These are phyloP conservation scores for Prunus dulcis DNA, from an alignment of 306 rosid species.

Conservation along the genomic window DNA sequence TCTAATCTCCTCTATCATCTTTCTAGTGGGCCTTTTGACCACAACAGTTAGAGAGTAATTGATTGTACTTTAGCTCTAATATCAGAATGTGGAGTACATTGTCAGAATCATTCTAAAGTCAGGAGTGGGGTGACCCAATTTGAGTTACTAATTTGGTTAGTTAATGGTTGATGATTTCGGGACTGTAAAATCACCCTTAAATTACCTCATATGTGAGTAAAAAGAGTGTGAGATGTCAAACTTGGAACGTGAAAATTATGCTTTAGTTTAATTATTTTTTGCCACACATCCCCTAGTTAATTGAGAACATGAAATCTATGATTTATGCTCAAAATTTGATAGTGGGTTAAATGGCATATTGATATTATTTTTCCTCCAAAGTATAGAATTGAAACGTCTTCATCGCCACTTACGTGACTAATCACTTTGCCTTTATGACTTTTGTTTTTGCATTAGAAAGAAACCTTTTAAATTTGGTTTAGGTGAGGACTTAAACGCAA, in stretches of 20 bases:
- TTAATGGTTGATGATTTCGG: too few species aligned
- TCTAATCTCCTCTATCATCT: neutral
- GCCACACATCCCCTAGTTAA: too few species aligned
- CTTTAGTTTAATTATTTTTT: too few species aligned
- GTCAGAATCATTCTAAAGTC: conserved; percentile 6
- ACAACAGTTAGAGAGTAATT: neutral
- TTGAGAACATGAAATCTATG: too few species aligned
- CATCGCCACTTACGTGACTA: conserved; percentile 1
- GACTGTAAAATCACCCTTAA: too few species aligned
- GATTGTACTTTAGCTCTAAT: neutral
- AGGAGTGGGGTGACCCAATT: neutral
- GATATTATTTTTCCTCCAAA: neutral
- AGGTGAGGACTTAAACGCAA: neutral
- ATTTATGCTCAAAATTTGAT: too few species aligned
- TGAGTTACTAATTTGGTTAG: neutral
- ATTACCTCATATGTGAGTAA: too few species aligned
- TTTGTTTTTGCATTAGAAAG: neutral
- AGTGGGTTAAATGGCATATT: too few species aligned
- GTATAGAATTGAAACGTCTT: neutral
- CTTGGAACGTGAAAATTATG: too few species aligned
- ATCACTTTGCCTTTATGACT: neutral
- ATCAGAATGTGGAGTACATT: neutral
- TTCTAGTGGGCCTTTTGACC: neutral
- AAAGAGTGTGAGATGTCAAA: too few species aligned
- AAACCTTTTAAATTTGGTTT: neutral